Conservation (phyloP, 495 filamentous ascomycete genomes). For the Aspergillus mulundensis region DNA sequence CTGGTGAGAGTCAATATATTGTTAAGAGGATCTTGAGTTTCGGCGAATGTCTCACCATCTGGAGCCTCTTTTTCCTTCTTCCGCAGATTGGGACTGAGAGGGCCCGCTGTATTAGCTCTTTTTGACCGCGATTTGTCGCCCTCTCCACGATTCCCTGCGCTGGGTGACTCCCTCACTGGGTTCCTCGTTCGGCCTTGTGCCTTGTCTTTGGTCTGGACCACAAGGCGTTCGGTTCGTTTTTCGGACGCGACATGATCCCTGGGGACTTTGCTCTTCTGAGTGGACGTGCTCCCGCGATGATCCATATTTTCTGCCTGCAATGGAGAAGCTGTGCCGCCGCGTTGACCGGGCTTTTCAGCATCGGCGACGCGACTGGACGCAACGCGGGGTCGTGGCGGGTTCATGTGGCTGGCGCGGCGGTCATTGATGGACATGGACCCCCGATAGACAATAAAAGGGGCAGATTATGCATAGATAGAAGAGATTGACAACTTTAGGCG, state of each 20-base stretch:
- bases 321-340: slow-evolving; percentile 30
- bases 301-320: slow-evolving; percentile 34
- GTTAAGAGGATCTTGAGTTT: not conserved
- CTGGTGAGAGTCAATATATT: slow-evolving; percentile 33
- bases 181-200: slow-evolving; percentile 59
- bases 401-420: slow-evolving; percentile 42
- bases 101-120: slow-evolving; percentile 31
- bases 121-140: slow-evolving; percentile 42
- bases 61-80: slow-evolving; percentile 36
- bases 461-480: slow-evolving; percentile 21
- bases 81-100: slow-evolving; percentile 36
- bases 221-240: slow-evolving; percentile 40
- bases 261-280: slow-evolving; percentile 31
- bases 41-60: slow-evolving; percentile 29
- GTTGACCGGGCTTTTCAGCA: slow-evolving; percentile 31
- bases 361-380: slow-evolving; percentile 42
- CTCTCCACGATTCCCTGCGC: slow-evolving; percentile 38
- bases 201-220: slow-evolving; percentile 63
- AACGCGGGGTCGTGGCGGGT: slow-evolving; percentile 45
- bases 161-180: slow-evolving; percentile 56
- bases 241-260: slow-evolving; percentile 33
- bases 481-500: not conserved
- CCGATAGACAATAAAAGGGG: slow-evolving; percentile 16
- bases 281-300: slow-evolving; percentile 32
- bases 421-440: slow-evolving; percentile 47